Evolutionary conservation across 192 early-diverging fungal genomes (phyloP), one percentile per base, ranked within the genome.

Genomic region (Coemansia sp.): DNA sequence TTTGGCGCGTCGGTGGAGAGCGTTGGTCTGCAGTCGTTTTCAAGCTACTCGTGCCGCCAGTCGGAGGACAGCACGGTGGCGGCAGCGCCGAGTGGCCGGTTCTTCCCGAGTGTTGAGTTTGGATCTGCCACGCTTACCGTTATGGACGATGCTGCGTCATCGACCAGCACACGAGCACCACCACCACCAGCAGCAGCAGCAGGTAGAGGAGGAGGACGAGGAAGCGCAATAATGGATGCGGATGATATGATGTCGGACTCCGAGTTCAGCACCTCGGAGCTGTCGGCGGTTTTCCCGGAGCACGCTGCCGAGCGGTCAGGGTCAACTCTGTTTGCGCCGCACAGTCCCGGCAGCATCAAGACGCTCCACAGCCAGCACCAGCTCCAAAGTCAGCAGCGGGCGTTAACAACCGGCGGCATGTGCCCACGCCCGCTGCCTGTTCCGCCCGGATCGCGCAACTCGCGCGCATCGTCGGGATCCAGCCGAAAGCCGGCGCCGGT

Each of bases 401-500:
- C 47, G 36, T 36, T 26, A 4, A 9, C 41, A 21, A 37, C 41
- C 42, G 10, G 56, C 43, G 49, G 58, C 43, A 59, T 32, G 21
- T n/a, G 61, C 42, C 68, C 72, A 19, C 68, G 73, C 46, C 77
- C 72, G 15, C 58, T 80, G 51, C 77, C 77, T 12, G 51, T 74
- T 15, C 72, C 73, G 18, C 72, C 68, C 12, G 32, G 41, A 16
- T 56, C 64, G 8, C 71, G 71, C 1, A 32, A 39, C 32, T 39
- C 65, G 32, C 61, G 67, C n/a, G 22, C 51, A 12, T 42, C 64
- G 18, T 26, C 55, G n/a, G 19, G 40, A 15, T 36, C 68, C 22
- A 19, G 61, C 22, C 72, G 77, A 41, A 80, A 74, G 54, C 78
- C 73, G 4, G 73, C 73, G 47, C 78, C 78, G 0, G 61, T 72